Base-by-base conservation (phyloP, 805 yeast species). In the Osmozyma mogii region DNA sequence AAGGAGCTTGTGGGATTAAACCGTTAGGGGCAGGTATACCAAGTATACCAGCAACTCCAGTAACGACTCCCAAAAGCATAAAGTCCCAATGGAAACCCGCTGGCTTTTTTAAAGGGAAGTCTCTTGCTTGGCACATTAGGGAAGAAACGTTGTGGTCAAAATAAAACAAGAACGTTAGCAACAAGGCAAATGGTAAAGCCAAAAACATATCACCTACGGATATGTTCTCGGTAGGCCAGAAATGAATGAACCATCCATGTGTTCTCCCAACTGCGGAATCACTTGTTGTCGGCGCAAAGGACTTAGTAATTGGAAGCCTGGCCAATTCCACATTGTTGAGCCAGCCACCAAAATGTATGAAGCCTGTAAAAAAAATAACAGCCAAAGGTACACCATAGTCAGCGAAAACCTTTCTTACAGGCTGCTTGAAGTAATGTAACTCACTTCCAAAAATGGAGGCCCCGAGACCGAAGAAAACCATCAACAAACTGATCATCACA, bases 1-100 rank as follows among this genome's bases (percentile, higher is more conserved):
- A 50, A 2, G 97, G 97, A 0, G 98, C 97, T 53, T 89, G 98
- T 1, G 98, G 98, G 25, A 89, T 89, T 18, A 89, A 63, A 0
- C 98, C 98, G 55, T 92, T 92, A 0, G 97, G 97, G 2, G 96
- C 87, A 0, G 97, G 98, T 2, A 92, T 67, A 0, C 97, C 98
- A 8, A 89, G 48, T 1, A 89, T 54, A 0, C 97, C 97, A 3
- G 95, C 67, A 1, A 89, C 53, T 0, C 95, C 94, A 0, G 97
- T 92, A 4, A 88, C 80, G 6, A 84, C 49, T 0, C 97, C 97
- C 20, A 89, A 61, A 15, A 92, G 56, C 23, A 81, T 69, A 47
- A 88, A 82, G 55, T 89, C 98, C 76, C 85, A 92, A 56, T 92
- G 97, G 54, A 92, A 92, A 0, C 89, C 65, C 0, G 94, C 73